phyloP scores from a whole-genome alignment of 2,329 filamentous ascomycete species.

The Fusarium incarnatum region DNA sequence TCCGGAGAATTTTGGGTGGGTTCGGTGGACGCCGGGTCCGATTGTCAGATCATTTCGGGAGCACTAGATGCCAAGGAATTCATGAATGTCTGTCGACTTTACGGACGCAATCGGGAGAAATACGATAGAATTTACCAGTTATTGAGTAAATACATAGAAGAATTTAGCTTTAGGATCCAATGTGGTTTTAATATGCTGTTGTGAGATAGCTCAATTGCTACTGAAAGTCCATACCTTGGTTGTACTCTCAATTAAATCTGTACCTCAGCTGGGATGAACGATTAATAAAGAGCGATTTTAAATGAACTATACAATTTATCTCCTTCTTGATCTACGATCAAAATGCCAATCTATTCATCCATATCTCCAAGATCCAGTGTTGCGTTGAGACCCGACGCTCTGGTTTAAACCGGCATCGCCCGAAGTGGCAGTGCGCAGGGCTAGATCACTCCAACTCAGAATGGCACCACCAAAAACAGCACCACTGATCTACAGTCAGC shows the following conservation, averaged over 20 bases:
- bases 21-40: constrained; percentile 34
- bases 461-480: constrained; percentile 42
- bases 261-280: too few relatives aligned
- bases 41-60: constrained; percentile 26
- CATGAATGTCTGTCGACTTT: background rate
- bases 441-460: constrained; percentile 8
- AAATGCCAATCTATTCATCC: background rate
- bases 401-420: constrained; percentile 28
- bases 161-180: too few relatives aligned
- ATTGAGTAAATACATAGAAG: too few relatives aligned
- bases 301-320: background rate
- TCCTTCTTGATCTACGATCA: fast-evolving
- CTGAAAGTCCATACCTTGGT: too few relatives aligned
- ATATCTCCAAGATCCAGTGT: background rate
- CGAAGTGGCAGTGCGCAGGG: constrained; percentile 31
- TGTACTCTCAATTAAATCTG: too few relatives aligned
- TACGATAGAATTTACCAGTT: too few relatives aligned
- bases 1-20: constrained; percentile 14
- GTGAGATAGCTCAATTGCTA: too few relatives aligned
- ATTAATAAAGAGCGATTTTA: too few relatives aligned
- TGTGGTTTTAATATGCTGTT: too few relatives aligned
- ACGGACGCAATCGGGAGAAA: background rate
- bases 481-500: constrained; percentile 16
- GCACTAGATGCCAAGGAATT: background rate
- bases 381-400: background rate